Percentiles rank a stretch among this genome's conserved stretches.
Conservation (phyloP, 352 stramenopile genomes). For the Phytophthora pseudosyringae region DNA sequence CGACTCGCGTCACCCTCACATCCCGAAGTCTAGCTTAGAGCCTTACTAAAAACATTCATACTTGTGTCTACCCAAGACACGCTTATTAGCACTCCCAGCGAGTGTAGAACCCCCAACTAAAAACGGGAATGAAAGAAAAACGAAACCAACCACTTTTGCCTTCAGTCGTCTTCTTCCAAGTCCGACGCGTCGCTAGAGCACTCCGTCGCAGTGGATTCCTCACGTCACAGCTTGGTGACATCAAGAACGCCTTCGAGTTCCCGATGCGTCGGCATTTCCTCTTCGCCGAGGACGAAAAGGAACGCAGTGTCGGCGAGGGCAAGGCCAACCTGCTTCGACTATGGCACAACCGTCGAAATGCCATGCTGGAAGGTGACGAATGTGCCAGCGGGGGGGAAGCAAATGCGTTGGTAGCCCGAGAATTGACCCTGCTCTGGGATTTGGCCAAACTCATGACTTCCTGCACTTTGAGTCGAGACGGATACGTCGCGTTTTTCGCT, state of each 20-base stretch:
- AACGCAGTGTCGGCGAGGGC: conserved; percentile 67
- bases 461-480: conserved; percentile 25
- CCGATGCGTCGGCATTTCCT: conserved; percentile 70
- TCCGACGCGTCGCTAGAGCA: conserved; percentile 26
- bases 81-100: conserved; percentile 23
- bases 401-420: conserved; percentile 35
- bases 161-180: conserved; percentile 16
- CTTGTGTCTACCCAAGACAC: conserved; percentile 12
- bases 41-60: background rate
- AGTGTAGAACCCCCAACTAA: conserved; percentile 8
- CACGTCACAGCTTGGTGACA: background rate
- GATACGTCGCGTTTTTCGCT: conserved; percentile 72
- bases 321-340: conserved; percentile 55
- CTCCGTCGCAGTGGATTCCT: background rate
- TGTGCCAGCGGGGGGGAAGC: conserved; percentile 14
- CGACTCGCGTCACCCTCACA: conserved; percentile 59
- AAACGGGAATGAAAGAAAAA: conserved; percentile 15
- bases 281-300: conserved; percentile 61
- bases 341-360: conserved; percentile 57
- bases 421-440: conserved; percentile 65
- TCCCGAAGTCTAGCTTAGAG: conserved; percentile 30
- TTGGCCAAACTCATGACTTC: conserved; percentile 51
- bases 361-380: conserved; percentile 41
- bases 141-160: conserved; percentile 19
- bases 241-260: conserved; percentile 4